phyloP scores from a whole-genome alignment of 352 stramenopile species.

The Phytophthora idaei region DNA sequence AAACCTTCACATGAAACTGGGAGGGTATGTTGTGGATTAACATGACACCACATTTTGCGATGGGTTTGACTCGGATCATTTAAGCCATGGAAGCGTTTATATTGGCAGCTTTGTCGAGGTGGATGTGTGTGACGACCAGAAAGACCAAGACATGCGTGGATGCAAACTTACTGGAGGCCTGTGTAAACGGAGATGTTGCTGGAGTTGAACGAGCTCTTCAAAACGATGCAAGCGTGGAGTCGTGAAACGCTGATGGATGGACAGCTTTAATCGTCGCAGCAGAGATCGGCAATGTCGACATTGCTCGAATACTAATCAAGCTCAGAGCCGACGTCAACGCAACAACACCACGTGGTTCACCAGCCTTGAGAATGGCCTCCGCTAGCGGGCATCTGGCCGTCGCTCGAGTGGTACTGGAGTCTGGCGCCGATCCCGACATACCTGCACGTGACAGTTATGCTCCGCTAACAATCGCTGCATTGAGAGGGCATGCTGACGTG shows the following conservation, averaged over 20 bases:
- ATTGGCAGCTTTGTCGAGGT: not conserved
- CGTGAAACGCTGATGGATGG: slow-evolving; percentile 5
- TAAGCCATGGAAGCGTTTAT: not conserved
- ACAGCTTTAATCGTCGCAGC: slow-evolving; percentile 3
- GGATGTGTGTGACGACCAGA: not conserved
- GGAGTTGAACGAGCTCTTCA: slow-evolving; percentile 13
- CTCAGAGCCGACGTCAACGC: slow-evolving; percentile 9
- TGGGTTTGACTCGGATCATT: too few species aligned
- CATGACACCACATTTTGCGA: too few species aligned
- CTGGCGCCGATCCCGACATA: slow-evolving; percentile 6
- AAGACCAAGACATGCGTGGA: not conserved
- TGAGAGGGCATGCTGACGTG: slow-evolving; percentile 1
- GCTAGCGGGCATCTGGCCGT: not conserved
- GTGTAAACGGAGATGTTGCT: not conserved
- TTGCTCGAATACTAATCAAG: slow-evolving; percentile 3
- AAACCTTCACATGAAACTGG: too few species aligned
- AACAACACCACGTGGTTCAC: slow-evolving; percentile 10
- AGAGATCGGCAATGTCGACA: slow-evolving; percentile 1
- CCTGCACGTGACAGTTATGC: slow-evolving; percentile 9
- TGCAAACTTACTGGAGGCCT: slow-evolving; percentile 5
- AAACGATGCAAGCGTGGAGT: slow-evolving; percentile 1
- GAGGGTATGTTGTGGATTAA: too few species aligned
- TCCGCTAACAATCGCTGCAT: slow-evolving; percentile 8
- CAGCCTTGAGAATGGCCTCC: slow-evolving; percentile 19
- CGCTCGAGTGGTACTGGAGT: slow-evolving; percentile 3